These are phyloP conservation scores for Ceriops decandra DNA, from an alignment of 345 rosid species.

Conservation along the genomic window DNA sequence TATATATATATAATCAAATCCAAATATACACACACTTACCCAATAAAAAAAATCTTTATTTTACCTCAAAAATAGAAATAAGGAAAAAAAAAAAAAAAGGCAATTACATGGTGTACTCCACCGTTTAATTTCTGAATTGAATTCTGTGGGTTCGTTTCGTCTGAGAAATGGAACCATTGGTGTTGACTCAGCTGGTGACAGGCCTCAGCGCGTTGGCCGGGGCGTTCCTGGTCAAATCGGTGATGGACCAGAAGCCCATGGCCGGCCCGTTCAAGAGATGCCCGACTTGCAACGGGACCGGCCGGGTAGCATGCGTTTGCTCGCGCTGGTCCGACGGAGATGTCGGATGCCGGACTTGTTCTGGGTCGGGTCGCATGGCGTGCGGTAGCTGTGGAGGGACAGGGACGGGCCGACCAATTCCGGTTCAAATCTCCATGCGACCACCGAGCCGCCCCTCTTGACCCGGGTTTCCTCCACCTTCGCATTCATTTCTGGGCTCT, in stretches of 20 bases:
- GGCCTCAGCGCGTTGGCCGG: constrained; percentile 90
- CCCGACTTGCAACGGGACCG: constrained; percentile 78
- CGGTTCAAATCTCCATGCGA: constrained; percentile 63
- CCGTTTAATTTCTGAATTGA: too few relatives aligned
- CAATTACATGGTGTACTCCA: too few relatives aligned
- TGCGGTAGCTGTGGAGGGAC: constrained; percentile 89
- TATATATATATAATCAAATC: too few relatives aligned
- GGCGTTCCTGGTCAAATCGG: constrained; percentile 72
- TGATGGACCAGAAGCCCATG: constrained; percentile 87
- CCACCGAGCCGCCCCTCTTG: constrained; percentile 45
- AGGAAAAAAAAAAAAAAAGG: too few relatives aligned
- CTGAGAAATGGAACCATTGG: constrained; percentile 57
- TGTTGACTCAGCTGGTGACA: constrained; percentile 73
- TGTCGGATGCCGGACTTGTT: constrained; percentile 75
- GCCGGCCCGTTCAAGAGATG: constrained; percentile 70
- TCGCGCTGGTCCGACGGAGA: constrained; percentile 94
- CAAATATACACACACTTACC: too few relatives aligned
- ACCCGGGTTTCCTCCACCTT: constrained; percentile 14
- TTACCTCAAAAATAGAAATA: too few relatives aligned
- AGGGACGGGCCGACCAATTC: constrained; percentile 83
- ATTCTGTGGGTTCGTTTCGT: background rate
- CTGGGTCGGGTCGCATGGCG: constrained; percentile 81
- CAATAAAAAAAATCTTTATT: too few relatives aligned
- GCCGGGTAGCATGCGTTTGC: constrained; percentile 72
- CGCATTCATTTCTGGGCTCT: background rate